These are phyloP conservation scores for Ormosia emarginata DNA, from an alignment of 306 rosid genomes.

Conservation along the genomic window DNA sequence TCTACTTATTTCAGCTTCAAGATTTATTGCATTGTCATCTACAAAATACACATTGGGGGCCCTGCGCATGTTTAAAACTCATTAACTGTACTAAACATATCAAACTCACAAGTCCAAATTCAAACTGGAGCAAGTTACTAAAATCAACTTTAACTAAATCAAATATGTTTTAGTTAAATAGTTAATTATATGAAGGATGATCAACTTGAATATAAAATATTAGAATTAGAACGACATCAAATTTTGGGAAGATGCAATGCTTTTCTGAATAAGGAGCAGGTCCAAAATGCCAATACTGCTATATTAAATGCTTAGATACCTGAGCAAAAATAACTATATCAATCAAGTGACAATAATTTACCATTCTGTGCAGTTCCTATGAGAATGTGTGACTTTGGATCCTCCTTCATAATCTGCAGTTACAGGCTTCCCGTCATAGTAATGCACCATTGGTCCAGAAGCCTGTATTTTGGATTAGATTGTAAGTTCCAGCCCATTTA, in stretches of 20 bases:
- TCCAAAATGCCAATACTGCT: not conserved
- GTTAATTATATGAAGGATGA: not conserved
- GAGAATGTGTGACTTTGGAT: conserved; percentile 72
- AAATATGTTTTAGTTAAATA: not conserved
- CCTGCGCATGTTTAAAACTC: conserved; percentile 46
- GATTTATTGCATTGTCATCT: conserved; percentile 67
- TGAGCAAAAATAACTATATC: not conserved
- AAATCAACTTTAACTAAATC: not conserved
- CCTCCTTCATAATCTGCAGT: conserved; percentile 49
- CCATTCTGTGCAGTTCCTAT: conserved; percentile 91
- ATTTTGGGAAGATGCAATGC: not conserved
- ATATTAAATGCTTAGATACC: not conserved
- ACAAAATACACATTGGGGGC: conserved; percentile 91
- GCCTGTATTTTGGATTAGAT: conserved; percentile 44
- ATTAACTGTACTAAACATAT: not conserved
- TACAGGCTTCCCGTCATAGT: conserved; percentile 57
- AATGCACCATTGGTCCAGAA: conserved; percentile 72
- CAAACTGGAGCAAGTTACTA: not conserved
- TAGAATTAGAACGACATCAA: not conserved
- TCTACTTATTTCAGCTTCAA: conserved; percentile 84
- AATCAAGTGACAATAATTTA: conserved; percentile 26
- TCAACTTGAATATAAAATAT: not conserved
- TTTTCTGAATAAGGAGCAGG: not conserved
- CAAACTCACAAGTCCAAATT: not conserved
- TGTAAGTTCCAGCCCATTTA: not conserved